Percentiles rank a stretch among this genome's conserved stretches.
phyloP scores from a whole-genome alignment of 106 monocot genomes.

The Hemerocallis citrina region DNA sequence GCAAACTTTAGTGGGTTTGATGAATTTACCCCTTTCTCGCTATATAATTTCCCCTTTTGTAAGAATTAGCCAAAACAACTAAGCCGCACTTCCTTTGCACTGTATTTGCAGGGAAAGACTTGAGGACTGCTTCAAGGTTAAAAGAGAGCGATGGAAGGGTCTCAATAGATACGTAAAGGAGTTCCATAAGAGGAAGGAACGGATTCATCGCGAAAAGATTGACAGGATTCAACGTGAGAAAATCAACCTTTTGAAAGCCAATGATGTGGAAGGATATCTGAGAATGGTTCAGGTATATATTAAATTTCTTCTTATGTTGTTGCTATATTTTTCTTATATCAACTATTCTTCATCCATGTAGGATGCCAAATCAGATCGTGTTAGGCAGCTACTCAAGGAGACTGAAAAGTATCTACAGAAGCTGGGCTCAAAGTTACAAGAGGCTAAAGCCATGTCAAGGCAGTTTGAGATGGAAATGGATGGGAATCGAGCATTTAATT shows the following conservation, averaged over 20 bases:
- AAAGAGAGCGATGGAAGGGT: constrained; percentile 79
- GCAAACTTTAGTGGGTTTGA: too few species aligned
- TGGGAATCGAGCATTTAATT: constrained; percentile 35
- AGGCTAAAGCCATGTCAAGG: constrained; percentile 58
- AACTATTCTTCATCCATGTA: constrained; percentile 17
- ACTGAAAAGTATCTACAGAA: constrained; percentile 98
- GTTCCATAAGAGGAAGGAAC: constrained; percentile 93
- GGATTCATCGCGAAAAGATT: constrained; percentile 85
- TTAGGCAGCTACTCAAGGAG: constrained; percentile 95
- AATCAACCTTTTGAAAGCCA: constrained; percentile 95
- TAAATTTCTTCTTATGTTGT: constrained; percentile 4
- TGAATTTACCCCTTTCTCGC: too few species aligned
- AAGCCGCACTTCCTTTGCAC: not conserved
- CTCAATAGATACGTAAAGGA: constrained; percentile 84
- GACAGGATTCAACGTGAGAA: constrained; percentile 98
- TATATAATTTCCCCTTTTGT: too few species aligned
- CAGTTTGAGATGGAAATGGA: constrained; percentile 65
- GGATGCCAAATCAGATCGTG: constrained; percentile 99
- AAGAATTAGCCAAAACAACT: not conserved
- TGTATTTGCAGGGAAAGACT: constrained; percentile 70
- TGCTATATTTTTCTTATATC: constrained; percentile 4
- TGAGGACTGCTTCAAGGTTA: constrained; percentile 85
- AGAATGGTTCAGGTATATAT: constrained; percentile 91
- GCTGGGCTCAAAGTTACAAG: constrained; percentile 76
- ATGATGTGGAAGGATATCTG: constrained; percentile 99